Evolutionary conservation across 331 rosid species (phyloP).

Genomic region (Acacia concinna): DNA sequence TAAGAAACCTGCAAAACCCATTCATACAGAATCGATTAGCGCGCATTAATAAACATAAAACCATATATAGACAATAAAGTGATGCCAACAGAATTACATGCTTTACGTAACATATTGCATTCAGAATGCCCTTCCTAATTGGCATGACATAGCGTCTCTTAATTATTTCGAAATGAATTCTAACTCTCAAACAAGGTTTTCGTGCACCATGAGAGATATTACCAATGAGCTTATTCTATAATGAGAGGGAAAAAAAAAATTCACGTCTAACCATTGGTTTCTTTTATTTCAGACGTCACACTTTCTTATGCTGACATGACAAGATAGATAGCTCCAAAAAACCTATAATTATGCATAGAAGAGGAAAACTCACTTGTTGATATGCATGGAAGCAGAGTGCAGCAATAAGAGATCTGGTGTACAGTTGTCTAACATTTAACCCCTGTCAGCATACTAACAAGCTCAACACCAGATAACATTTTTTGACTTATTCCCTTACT

Average conservation of each 20-base stretch:
- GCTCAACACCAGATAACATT: background rate
- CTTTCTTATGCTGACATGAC: background rate
- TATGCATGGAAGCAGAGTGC: slow-evolving; percentile 98
- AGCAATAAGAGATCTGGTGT: slow-evolving; percentile 73
- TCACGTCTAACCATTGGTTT: background rate
- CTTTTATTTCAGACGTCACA: background rate
- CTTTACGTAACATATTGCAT: background rate
- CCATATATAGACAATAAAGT: background rate
- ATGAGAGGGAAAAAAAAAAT: background rate
- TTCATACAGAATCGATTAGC: slow-evolving; percentile 15
- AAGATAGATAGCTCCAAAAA: background rate
- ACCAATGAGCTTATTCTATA: background rate
- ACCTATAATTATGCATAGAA: slow-evolving; percentile 19
- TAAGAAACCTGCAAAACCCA: slow-evolving; percentile 78
- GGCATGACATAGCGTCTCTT: background rate
- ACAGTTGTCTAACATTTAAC: slow-evolving; percentile 62
- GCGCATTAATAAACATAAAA: background rate
- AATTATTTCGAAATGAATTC: background rate
- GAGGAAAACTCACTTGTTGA: slow-evolving; percentile 72
- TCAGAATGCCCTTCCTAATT: background rate
- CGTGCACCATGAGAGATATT: background rate
- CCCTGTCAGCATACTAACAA: slow-evolving; percentile 53
- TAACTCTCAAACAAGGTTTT: slow-evolving; percentile 8
- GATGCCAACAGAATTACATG: background rate
- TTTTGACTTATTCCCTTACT: slow-evolving; percentile 13